phyloP scores from a whole-genome alignment of 108 stramenopile genomes.

The Nitzschia sp. region DNA sequence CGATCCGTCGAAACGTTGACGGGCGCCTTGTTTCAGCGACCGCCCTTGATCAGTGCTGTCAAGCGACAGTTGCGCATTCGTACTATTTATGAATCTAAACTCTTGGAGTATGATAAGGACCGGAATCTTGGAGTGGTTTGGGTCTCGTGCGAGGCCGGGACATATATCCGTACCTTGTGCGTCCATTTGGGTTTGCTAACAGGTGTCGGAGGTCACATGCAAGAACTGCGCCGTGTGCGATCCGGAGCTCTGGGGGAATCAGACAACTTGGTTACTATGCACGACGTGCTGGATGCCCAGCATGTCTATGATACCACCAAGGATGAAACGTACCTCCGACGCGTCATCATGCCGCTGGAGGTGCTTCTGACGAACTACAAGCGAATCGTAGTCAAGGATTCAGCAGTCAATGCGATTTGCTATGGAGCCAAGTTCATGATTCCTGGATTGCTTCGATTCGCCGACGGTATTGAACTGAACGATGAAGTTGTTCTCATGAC shows the following conservation, averaged over 20 bases:
- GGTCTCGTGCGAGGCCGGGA: constrained; percentile 98
- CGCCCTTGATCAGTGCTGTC: constrained; percentile 98
- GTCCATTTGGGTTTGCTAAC: constrained; percentile 97
- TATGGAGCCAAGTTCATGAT: constrained; percentile 99
- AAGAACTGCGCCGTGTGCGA: constrained; percentile 96
- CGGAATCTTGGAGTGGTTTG: constrained; percentile 96
- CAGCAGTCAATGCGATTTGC: constrained; percentile 99
- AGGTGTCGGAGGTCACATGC: constrained; percentile 99
- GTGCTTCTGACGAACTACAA: constrained; percentile 95
- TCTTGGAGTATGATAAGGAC: constrained; percentile 96
- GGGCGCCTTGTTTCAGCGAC: constrained; percentile 98
- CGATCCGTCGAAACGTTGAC: constrained; percentile 94
- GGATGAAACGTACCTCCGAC: constrained; percentile 98
- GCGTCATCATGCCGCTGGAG: constrained; percentile 98
- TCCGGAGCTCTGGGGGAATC: constrained; percentile 92
- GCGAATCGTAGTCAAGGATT: constrained; percentile 99
- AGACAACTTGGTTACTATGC: constrained; percentile 98
- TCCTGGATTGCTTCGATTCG: constrained; percentile 97
- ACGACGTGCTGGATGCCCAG: constrained; percentile 99
- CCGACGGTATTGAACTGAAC: constrained; percentile 96
- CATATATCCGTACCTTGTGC: constrained; percentile 99
- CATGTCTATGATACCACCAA: constrained; percentile 97
- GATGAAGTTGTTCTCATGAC: constrained; percentile 99
- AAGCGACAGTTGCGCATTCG: constrained; percentile 99
- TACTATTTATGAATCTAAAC: constrained; percentile 96